Base-by-base conservation (phyloP, 2,329 filamentous ascomycete genomes). In the Alternaria sp. region DNA sequence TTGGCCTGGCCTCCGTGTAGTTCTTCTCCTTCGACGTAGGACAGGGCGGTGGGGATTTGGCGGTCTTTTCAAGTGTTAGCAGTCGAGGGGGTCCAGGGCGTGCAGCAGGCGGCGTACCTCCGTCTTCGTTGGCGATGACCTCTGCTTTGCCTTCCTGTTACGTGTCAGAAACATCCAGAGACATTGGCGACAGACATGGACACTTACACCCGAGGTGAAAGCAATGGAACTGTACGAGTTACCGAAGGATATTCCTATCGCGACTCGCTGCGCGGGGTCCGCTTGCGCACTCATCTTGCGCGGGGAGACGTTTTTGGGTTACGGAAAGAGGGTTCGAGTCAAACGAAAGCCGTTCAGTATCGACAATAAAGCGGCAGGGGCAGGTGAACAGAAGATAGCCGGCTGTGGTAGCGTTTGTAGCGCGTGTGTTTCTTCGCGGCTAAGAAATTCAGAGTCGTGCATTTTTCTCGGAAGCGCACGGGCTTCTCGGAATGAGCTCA, bases 211-310 rank as follows among this genome's bases (percentile, higher is more conserved):
- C 66, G 90, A 88, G 50, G 94, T 97, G 80, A 90, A 93, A 74
- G 95, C 95, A 83, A 99, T 97, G 65, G 93, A 97, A 85, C 93
- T 96, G 89, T 97, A 97, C 66, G 93, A 94, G 86, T 98, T 99
- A 83, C 96, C 96, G 86, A 98, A 97, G 72, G 94, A 92, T 79
- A 99, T 93, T 81, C 96, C 96, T 83, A 99, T 98, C 79, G 91
- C 93, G 76, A 86, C 86, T 75, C 87, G 83, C 81, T 87, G 84
- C 74, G 77, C 81, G 77, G 79, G 80, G 73, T 76, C 80, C 77
- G 80, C 82, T 80, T 83, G 86, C 81, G 74, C 83, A 79, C 81
- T 86, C 84, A 84, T 88, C 28, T 60, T 64, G 57, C 59, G 58
- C 57, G 68, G 52, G 60, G 52, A 49, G 45, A 30, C 36, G 64